A percentile compares a stretch with the other conserved stretches of the same genome.
These are phyloP conservation scores for Gracilaria domingensis DNA, from an alignment of 23 red algal genomes.

Conservation along the genomic window DNA sequence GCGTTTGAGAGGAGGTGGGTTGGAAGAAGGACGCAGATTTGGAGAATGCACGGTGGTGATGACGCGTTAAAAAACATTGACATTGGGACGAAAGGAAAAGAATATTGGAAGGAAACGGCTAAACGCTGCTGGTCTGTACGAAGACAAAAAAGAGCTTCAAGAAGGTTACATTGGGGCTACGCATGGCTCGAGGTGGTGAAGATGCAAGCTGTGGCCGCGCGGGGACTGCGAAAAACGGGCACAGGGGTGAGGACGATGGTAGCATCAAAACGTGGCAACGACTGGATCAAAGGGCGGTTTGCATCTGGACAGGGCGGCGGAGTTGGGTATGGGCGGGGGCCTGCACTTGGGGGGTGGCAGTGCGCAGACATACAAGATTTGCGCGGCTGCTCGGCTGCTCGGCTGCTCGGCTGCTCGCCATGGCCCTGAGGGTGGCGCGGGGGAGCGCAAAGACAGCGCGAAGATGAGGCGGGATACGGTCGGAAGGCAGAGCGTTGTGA, in stretches of 20 bases:
- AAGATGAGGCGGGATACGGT: no score
- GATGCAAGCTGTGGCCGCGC: background rate
- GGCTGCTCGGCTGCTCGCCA: no score
- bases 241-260: background rate
- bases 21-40: background rate
- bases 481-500: no score
- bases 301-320: background rate
- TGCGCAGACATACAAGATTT: no score
- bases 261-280: background rate
- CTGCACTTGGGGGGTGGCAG: no score
- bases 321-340: no score
- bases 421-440: no score
- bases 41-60: background rate
- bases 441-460: no score
- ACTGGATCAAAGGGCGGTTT: background rate
- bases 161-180: no score
- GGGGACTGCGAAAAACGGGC: background rate
- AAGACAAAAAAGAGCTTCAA: background rate
- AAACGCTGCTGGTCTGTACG: constrained; percentile 1
- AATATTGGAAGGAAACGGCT: background rate
- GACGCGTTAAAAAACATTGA: background rate
- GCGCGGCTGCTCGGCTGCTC: no score
- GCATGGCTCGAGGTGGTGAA: no score
- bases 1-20: no score
- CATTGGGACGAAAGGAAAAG: background rate